Evolutionary conservation across 768 basidiomycete genomes (phyloP).

Genomic region (Mycena rosella): DNA sequence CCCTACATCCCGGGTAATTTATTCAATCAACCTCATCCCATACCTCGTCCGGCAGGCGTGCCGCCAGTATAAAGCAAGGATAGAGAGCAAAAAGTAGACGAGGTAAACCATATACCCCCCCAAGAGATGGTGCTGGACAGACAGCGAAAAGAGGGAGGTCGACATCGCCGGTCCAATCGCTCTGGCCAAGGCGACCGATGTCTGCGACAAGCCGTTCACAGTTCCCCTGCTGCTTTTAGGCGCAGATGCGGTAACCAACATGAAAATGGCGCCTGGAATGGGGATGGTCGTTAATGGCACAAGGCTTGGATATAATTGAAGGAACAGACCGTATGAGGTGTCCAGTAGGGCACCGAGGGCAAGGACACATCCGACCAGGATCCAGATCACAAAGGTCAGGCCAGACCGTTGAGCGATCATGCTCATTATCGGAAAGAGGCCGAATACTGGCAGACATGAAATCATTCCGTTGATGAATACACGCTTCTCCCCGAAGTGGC

Average conservation of each 20-base stretch:
- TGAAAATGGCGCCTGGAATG: slow-evolving; percentile 60
- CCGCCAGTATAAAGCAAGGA: slow-evolving; percentile 52
- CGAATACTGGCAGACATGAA: slow-evolving; percentile 65
- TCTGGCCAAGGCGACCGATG: slow-evolving; percentile 57
- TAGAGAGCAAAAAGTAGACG: slow-evolving; percentile 45
- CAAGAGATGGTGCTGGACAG: slow-evolving; percentile 55
- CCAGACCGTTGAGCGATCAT: slow-evolving; percentile 65
- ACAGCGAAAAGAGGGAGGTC: slow-evolving; percentile 67
- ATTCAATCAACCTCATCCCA: slow-evolving; percentile 50
- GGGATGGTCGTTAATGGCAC: neutral
- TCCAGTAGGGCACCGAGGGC: slow-evolving; percentile 56
- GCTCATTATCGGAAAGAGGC: slow-evolving; percentile 73
- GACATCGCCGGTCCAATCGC: slow-evolving; percentile 63
- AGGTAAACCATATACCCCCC: slow-evolving; percentile 59
- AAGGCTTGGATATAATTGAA: slow-evolving; percentile 42
- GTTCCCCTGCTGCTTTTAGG: slow-evolving; percentile 65
- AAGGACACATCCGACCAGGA: slow-evolving; percentile 63
- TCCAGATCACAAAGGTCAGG: slow-evolving; percentile 62
- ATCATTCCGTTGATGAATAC: slow-evolving; percentile 67
- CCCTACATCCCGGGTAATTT: neutral
- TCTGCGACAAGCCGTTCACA: slow-evolving; percentile 64
- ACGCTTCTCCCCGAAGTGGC: slow-evolving; percentile 71
- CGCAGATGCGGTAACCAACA: slow-evolving; percentile 64
- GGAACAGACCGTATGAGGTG: neutral
- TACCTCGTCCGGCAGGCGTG: slow-evolving; percentile 53